A percentile compares a stretch with the other conserved stretches of the same genome.
phyloP scores from a whole-genome alignment of 208 protist genomes.

The Trypanosoma cruzi region DNA sequence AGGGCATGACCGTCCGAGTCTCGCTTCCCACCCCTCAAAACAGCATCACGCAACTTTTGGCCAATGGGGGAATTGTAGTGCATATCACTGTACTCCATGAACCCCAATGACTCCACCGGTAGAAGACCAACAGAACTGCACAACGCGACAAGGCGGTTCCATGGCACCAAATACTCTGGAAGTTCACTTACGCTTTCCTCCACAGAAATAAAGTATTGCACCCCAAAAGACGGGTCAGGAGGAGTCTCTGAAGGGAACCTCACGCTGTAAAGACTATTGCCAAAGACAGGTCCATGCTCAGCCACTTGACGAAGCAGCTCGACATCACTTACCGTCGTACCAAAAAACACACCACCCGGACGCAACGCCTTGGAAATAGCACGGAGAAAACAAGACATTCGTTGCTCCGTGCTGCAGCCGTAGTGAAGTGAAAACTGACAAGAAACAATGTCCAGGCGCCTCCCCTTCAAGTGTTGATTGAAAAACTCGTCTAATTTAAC shows the following conservation, averaged over 20 bases:
- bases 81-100: constrained; percentile 44
- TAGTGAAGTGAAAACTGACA: constrained; percentile 91
- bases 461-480: constrained; percentile 16
- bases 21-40: constrained; percentile 27
- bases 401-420: constrained; percentile 46
- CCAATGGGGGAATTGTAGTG: constrained; percentile 44
- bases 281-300: constrained; percentile 44
- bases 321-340: constrained; percentile 70
- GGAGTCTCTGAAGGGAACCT: constrained; percentile 39
- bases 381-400: constrained; percentile 49
- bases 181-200: constrained; percentile 65
- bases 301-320: constrained; percentile 39
- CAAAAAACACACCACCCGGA: constrained; percentile 64
- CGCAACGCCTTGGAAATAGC: constrained; percentile 41
- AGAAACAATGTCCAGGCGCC: constrained; percentile 53
- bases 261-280: constrained; percentile 51
- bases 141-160: constrained; percentile 51
- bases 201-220: constrained; percentile 62
- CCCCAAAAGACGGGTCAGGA: constrained; percentile 40
- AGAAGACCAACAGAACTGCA: constrained; percentile 42
- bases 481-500: constrained; percentile 27
- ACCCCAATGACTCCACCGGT: constrained; percentile 42
- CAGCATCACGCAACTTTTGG: constrained; percentile 30
- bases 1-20: constrained; percentile 30
- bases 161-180: constrained; percentile 79